Evolutionary conservation across 2,329 filamentous ascomycete species (phyloP).

Genomic region (Aphanocladium album): DNA sequence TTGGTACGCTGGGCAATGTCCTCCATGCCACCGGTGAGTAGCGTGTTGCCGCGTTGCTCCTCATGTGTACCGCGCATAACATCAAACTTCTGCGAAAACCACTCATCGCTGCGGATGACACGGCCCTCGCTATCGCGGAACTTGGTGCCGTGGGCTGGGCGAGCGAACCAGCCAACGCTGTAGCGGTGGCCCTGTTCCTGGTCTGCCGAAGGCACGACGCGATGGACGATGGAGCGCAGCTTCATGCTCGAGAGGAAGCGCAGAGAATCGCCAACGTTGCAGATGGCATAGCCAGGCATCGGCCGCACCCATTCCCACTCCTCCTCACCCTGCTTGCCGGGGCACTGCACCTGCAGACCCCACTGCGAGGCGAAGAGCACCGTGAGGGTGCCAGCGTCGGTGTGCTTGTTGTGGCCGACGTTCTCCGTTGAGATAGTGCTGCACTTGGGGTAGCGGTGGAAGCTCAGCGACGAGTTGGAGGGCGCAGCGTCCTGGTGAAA

Average conservation of each 20-base stretch:
- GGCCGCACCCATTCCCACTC: conserved; percentile 24
- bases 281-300: conserved; percentile 23
- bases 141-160: background rate
- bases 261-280: conserved; percentile 30
- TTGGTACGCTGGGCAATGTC: background rate
- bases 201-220: background rate
- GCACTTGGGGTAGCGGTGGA: background rate
- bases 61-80: background rate
- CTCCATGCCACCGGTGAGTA: background rate
- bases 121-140: background rate
- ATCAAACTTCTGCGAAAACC: background rate
- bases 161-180: background rate
- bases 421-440: conserved; percentile 42
- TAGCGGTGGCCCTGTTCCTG: background rate
- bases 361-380: conserved; percentile 24
- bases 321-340: conserved; percentile 2
- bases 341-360: conserved; percentile 23
- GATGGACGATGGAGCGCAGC: background rate
- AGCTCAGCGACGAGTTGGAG: background rate
- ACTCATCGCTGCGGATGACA: background rate
- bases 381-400: conserved; percentile 24
- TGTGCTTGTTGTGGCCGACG: conserved; percentile 24
- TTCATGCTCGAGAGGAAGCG: conserved; percentile 12
- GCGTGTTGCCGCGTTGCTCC: background rate
- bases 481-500: background rate